Evolutionary conservation across 2,329 filamentous ascomycete genomes (phyloP).

Genomic region (Hypoxylon sp.): DNA sequence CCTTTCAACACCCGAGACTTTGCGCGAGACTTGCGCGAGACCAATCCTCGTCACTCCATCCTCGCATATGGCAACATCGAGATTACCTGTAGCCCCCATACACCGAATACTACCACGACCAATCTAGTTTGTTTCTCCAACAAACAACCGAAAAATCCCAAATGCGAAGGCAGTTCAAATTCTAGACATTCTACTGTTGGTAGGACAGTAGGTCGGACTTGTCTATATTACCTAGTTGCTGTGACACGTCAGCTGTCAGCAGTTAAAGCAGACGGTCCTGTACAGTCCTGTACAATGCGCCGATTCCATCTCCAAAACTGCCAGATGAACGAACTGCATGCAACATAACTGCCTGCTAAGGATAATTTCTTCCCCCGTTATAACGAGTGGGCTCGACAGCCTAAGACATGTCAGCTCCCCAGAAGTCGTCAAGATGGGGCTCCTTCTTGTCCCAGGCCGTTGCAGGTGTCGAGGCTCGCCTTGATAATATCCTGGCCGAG

Average conservation of each 20-base stretch:
- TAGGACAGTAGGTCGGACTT: slow-evolving; percentile 25
- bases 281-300: slow-evolving; percentile 47
- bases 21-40: slow-evolving; percentile 3
- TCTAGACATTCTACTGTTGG: slow-evolving; percentile 12
- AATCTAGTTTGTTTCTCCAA: background rate
- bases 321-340: slow-evolving; percentile 35
- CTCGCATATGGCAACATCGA: slow-evolving; percentile 13
- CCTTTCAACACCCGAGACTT: background rate
- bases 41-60: slow-evolving; percentile 1
- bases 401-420: slow-evolving; percentile 62
- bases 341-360: slow-evolving; percentile 30
- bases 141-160: background rate
- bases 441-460: slow-evolving; percentile 90
- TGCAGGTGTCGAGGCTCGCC: slow-evolving; percentile 90
- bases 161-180: slow-evolving; percentile 19
- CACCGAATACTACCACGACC: slow-evolving; percentile 3
- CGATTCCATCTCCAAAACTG: slow-evolving; percentile 34
- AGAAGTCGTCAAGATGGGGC: slow-evolving; percentile 78
- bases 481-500: slow-evolving; percentile 92
- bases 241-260: slow-evolving; percentile 45
- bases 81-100: background rate
- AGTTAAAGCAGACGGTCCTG: slow-evolving; percentile 17
- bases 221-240: slow-evolving; percentile 22
- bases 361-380: slow-evolving; percentile 1
- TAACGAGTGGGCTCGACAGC: slow-evolving; percentile 27